phyloP scores from a whole-genome alignment of 139 green algal genomes.

The Chlorella sp. region DNA sequence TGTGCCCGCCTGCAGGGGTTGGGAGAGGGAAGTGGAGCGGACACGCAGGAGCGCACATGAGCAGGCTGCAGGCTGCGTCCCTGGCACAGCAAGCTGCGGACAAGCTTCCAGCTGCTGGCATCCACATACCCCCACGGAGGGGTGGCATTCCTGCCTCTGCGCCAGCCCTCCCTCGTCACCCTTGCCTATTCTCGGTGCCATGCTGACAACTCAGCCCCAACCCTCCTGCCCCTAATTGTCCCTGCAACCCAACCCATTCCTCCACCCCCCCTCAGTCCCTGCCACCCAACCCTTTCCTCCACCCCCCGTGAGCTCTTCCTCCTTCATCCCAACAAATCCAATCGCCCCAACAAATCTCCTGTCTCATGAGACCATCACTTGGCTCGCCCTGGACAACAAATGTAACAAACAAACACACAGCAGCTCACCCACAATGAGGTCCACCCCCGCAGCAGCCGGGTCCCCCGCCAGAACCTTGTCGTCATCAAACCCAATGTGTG shows the following conservation, averaged over 20 bases:
- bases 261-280: too few relatives aligned
- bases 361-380: too few relatives aligned
- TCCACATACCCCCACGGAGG: too few relatives aligned
- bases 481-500: conserved; percentile 10
- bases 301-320: neutral
- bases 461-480: neutral
- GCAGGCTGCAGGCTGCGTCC: too few relatives aligned
- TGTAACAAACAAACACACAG: too few relatives aligned
- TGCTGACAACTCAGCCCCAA: too few relatives aligned
- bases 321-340: too few relatives aligned
- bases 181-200: too few relatives aligned
- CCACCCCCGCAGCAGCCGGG: neutral
- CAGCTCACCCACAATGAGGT: conserved; percentile 28
- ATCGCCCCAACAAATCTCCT: too few relatives aligned
- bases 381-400: too few relatives aligned
- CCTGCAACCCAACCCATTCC: neutral
- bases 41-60: neutral
- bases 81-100: too few relatives aligned
- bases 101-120: neutral
- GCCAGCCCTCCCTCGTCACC: neutral
- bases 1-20: conserved; percentile 5
- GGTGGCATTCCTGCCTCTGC: neutral
- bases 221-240: too few relatives aligned
- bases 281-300: neutral
- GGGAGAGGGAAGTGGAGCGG: neutral